phyloP scores from a whole-genome alignment of 768 basidiomycete genomes.

The Suillus hirtellus region DNA sequence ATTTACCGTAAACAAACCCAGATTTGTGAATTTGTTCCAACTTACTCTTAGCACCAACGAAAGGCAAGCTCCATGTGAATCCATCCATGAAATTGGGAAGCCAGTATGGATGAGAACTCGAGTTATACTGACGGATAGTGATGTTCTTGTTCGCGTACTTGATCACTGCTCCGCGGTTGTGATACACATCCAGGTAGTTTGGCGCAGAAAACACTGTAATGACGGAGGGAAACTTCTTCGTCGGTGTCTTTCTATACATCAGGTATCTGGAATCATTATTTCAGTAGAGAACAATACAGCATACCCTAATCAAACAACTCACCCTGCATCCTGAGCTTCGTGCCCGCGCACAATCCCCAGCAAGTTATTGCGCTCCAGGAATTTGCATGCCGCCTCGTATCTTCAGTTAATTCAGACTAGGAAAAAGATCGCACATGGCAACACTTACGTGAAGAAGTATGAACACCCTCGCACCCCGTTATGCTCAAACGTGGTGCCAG shows the following conservation, averaged over 20 bases:
- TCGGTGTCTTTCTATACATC: slow-evolving; percentile 94
- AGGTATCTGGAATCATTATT: slow-evolving; percentile 56
- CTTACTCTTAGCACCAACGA: slow-evolving; percentile 96
- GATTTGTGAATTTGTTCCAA: slow-evolving; percentile 6
- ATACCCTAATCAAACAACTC: slow-evolving; percentile 22
- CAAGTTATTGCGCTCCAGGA: slow-evolving; percentile 88
- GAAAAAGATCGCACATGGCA: neutral
- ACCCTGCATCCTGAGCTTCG: slow-evolving; percentile 98
- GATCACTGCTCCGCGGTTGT: slow-evolving; percentile 95
- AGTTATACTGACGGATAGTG: slow-evolving; percentile 89
- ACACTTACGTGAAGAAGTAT: slow-evolving; percentile 84
- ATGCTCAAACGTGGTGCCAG: slow-evolving; percentile 66
- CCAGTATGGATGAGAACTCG: slow-evolving; percentile 87
- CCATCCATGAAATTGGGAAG: slow-evolving; percentile 98
- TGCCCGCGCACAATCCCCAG: slow-evolving; percentile 95
- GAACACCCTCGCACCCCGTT: slow-evolving; percentile 91
- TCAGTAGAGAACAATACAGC: neutral
- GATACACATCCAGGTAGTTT: slow-evolving; percentile 96
- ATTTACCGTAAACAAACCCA: slow-evolving; percentile 1
- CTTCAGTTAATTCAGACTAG: slow-evolving; percentile 30
- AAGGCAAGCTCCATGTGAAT: slow-evolving; percentile 98
- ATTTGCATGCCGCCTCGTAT: slow-evolving; percentile 92
- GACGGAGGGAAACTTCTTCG: slow-evolving; percentile 94
- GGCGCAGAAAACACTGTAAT: slow-evolving; percentile 99
- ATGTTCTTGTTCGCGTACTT: slow-evolving; percentile 98